Percentiles rank a stretch among this genome's conserved stretches.
Evolutionary conservation across 2,329 filamentous ascomycete genomes (phyloP).

Genomic region (Lojkania enalia): DNA sequence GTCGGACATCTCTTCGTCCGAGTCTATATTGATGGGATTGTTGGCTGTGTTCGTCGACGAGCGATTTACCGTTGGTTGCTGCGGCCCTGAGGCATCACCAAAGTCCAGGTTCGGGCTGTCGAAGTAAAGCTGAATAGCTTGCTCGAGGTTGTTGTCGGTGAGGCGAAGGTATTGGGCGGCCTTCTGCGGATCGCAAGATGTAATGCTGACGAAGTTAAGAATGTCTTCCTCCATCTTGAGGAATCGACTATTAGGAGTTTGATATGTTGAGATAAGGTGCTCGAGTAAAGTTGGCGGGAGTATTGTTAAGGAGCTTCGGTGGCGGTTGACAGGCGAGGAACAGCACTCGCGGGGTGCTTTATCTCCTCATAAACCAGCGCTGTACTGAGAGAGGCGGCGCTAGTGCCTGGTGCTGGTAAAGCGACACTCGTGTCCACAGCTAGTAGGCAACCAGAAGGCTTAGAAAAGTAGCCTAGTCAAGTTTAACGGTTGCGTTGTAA

Average conservation of each 20-base stretch:
- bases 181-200: constrained; percentile 70
- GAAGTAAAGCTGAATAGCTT: constrained; percentile 88
- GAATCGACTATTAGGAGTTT: constrained; percentile 1
- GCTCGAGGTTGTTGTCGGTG: constrained; percentile 79
- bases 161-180: constrained; percentile 83
- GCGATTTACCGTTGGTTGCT: constrained; percentile 37
- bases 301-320: constrained; percentile 1
- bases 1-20: constrained; percentile 69
- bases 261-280: not conserved
- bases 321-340: not conserved
- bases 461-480: not conserved
- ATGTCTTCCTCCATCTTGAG: constrained; percentile 58
- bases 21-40: constrained; percentile 72
- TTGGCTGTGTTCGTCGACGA: constrained; percentile 44
- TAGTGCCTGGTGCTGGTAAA: too few species aligned
- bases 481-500: not conserved
- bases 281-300: constrained; percentile 1
- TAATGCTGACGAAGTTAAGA: constrained; percentile 79
- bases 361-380: not conserved
- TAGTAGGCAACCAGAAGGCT: not conserved
- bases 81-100: constrained; percentile 41
- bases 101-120: constrained; percentile 77
- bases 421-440: too few species aligned
- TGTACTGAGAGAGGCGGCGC: too few species aligned
- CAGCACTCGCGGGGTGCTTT: not conserved